Evolutionary conservation across 208 protist species (phyloP).

Genomic region (Leishmania amazonensis): DNA sequence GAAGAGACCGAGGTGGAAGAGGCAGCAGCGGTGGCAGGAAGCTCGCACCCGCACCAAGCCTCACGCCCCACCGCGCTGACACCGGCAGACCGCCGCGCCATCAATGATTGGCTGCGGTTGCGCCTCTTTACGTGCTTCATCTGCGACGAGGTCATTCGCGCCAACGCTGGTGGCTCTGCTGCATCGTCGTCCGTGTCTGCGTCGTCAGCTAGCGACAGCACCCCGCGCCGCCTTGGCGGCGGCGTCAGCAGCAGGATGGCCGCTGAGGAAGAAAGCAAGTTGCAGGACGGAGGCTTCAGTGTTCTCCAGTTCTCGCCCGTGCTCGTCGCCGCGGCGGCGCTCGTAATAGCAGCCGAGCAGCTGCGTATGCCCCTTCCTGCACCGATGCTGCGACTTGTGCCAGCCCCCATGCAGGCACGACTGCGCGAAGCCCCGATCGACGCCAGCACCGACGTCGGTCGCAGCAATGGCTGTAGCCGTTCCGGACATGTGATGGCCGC

Average conservation of each 20-base stretch:
- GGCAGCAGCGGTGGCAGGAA: slow-evolving; percentile 15
- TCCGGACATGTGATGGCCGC: background rate
- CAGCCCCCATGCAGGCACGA: slow-evolving; percentile 12
- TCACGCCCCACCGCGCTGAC: background rate
- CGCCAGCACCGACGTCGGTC: background rate
- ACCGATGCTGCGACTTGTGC: slow-evolving; percentile 42
- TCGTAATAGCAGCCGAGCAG: slow-evolving; percentile 51
- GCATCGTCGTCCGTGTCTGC: slow-evolving; percentile 2
- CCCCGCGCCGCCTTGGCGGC: background rate
- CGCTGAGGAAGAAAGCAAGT: background rate
- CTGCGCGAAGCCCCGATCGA: slow-evolving; percentile 18
- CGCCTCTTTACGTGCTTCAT: slow-evolving; percentile 39
- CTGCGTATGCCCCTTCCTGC: slow-evolving; percentile 39
- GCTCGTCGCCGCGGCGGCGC: slow-evolving; percentile 43
- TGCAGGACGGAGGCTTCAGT: slow-evolving; percentile 6
- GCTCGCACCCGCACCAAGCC: background rate
- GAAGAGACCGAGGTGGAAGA: slow-evolving; percentile 20
- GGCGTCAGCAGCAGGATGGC: background rate
- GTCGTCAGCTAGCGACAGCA: slow-evolving; percentile 9
- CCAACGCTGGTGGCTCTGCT: slow-evolving; percentile 5
- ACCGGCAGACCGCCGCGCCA: slow-evolving; percentile 7
- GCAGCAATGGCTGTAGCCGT: background rate
- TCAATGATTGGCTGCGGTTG: slow-evolving; percentile 39
- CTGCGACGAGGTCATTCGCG: slow-evolving; percentile 48
- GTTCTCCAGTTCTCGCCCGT: slow-evolving; percentile 34